Evolutionary conservation across 176 grass and related monocot species (phyloP).

Genomic region (Thalia dealbata): DNA sequence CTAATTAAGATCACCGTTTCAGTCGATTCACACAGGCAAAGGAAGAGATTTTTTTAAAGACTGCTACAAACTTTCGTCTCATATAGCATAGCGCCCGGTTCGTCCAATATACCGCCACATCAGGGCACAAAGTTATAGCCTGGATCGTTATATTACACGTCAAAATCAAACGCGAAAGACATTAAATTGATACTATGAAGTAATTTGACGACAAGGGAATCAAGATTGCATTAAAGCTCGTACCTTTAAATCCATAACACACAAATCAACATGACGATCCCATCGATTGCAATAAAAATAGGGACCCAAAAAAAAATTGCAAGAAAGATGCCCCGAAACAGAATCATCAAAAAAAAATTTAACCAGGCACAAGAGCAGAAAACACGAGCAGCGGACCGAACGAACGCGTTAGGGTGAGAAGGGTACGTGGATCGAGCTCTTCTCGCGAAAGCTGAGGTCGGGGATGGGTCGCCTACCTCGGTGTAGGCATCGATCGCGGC

Average conservation of each 20-base stretch:
- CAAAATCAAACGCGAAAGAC: background rate
- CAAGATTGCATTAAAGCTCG: background rate
- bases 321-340: background rate
- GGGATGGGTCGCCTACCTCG: constrained; percentile 36
- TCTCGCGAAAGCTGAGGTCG: background rate
- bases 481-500: constrained; percentile 92
- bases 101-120: constrained; percentile 68
- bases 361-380: background rate
- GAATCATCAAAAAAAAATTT: background rate
- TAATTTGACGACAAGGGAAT: background rate
- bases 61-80: constrained; percentile 43
- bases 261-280: background rate
- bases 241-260: background rate
- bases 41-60: background rate
- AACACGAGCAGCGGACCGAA: background rate
- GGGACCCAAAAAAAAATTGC: background rate
- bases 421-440: background rate
- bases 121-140: constrained; percentile 74
- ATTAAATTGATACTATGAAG: background rate
- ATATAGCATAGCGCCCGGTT: constrained; percentile 66
- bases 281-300: background rate
- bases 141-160: constrained; percentile 19
- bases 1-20: background rate
- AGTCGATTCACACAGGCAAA: background rate
- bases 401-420: background rate